Evolutionary conservation across 805 yeast species (phyloP).

Genomic region (Wickerhamiella spandovensis): DNA sequence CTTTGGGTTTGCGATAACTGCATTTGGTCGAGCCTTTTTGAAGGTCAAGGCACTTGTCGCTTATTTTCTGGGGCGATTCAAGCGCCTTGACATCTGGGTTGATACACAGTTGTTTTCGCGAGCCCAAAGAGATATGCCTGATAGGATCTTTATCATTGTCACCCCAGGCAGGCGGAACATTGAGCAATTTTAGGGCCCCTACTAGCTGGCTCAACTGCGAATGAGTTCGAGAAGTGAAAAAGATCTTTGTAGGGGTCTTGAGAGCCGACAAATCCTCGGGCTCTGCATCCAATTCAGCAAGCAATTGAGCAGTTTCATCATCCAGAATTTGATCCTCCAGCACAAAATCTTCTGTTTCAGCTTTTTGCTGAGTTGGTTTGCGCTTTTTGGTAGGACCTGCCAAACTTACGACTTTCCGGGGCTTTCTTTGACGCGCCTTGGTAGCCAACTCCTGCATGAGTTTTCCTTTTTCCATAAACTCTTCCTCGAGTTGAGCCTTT

Average conservation of each 20-base stretch:
- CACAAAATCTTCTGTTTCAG: slow-evolving; percentile 3
- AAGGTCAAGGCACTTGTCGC: slow-evolving; percentile 69
- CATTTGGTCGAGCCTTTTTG: slow-evolving; percentile 36
- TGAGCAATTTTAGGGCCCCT: slow-evolving; percentile 49
- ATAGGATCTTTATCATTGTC: slow-evolving; percentile 34
- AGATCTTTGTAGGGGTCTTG: slow-evolving; percentile 36
- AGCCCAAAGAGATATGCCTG: slow-evolving; percentile 63
- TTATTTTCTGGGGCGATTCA: slow-evolving; percentile 41
- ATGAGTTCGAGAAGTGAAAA: slow-evolving; percentile 77
- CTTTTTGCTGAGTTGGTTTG: background rate
- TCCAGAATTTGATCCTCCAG: slow-evolving; percentile 7
- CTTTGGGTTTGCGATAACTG: slow-evolving; percentile 26
- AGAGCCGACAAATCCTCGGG: slow-evolving; percentile 8
- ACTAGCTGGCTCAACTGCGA: slow-evolving; percentile 77
- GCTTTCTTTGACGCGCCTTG: background rate
- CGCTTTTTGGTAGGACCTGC: background rate
- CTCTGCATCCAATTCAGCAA: background rate
- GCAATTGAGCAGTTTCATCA: slow-evolving; percentile 3
- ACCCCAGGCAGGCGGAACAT: slow-evolving; percentile 47
- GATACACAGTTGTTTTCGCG: slow-evolving; percentile 76
- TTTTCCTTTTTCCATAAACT: background rate
- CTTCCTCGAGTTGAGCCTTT: slow-evolving; percentile 5
- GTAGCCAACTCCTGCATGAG: background rate
- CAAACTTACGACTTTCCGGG: background rate
- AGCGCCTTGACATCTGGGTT: slow-evolving; percentile 44